Base-by-base conservation (phyloP, 2,329 filamentous ascomycete species). In the Alternaria consortialis region DNA sequence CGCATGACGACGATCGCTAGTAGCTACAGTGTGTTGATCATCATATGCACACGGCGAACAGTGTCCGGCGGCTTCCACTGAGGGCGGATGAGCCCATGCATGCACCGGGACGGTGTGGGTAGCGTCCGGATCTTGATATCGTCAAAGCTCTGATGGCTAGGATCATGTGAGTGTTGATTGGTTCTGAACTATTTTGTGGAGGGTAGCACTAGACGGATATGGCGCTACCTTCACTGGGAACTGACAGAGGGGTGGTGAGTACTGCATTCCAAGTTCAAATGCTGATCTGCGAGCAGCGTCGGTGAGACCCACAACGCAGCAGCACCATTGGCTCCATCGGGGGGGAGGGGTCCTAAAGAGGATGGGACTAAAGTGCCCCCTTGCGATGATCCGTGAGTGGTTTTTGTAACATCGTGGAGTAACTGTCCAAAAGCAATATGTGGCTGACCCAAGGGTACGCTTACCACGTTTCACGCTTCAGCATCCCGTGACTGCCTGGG, bases 11-110 rank as follows among this genome's bases (percentile, higher is more conserved):
- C 62, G 56, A 65, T 66, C 58, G 34, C 53, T 58, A 47, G 63
- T 50, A 68, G 63, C 47, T 56, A 46, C 56, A 50, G 62, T 51
- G 56, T 51, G 56, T 63, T 60, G 62, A 65, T 67, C 63, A 63
- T 42, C 64, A 40, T 40, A 37, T 36, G n/a, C 55, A 47, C 29
- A 66, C 61, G 61, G 63, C 64, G 65, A 72, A 58, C 39, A 31
- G 53, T 47, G 48, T 53, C 56, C 56, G 60, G 23, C 40, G n/a
- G 46, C 31, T 40, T 39, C 23, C 44, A 36, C 31, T 62, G 47
- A 59, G 46, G 44, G 53, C 54, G 53, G 58, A 50, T 53, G 57
- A 51, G 50, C 44, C 48, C 32, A 37, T 43, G 52, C 47, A 52
- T 56, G 56, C 44, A 29, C 59, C 23, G n/a, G 32, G 34, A 27